Percentiles rank a stretch among this genome's conserved stretches.
Evolutionary conservation across 2,329 filamentous ascomycete species (phyloP).

Genomic region (Saccharata proteae): DNA sequence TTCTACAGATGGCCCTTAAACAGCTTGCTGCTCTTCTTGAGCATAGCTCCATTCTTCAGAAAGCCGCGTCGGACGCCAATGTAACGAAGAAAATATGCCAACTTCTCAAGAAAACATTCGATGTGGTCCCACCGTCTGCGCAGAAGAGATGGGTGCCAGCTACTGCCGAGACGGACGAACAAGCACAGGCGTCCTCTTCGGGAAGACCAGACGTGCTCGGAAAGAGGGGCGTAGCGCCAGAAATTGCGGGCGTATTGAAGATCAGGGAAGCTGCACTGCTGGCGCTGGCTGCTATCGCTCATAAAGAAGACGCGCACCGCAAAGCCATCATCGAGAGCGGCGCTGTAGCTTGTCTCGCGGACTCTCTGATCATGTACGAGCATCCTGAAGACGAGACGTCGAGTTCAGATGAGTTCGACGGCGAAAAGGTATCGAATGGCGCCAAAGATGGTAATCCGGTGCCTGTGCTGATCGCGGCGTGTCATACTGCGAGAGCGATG

Average conservation of each 20-base stretch:
- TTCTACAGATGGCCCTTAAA: conserved; percentile 34
- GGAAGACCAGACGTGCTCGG: conserved; percentile 7
- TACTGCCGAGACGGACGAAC: conserved; percentile 9
- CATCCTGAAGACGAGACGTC: conserved; percentile 4
- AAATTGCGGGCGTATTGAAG: conserved; percentile 54
- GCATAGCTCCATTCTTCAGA: conserved; percentile 69
- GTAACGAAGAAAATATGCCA: conserved; percentile 51
- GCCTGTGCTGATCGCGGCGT: conserved; percentile 72
- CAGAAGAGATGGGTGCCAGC: conserved; percentile 41
- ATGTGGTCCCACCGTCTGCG: conserved; percentile 38
- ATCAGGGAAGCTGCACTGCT: conserved; percentile 65
- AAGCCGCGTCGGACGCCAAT: conserved; percentile 61
- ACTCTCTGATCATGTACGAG: conserved; percentile 56
- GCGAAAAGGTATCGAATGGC: conserved; percentile 12
- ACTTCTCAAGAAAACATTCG: conserved; percentile 55
- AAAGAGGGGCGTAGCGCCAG: conserved; percentile 14
- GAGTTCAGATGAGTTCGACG: conserved; percentile 16
- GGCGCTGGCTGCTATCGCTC: conserved; percentile 69
- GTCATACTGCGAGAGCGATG: conserved; percentile 67
- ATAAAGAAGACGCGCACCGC: conserved; percentile 71
- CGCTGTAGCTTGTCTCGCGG: conserved; percentile 69
- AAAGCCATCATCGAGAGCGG: conserved; percentile 74
- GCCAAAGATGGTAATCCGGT: conserved; percentile 63
- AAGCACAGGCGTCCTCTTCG: conserved; percentile 1
- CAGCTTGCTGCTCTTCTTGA: conserved; percentile 68